Base-by-base conservation (phyloP, 495 filamentous ascomycete species). In the Bombardia bombarda region DNA sequence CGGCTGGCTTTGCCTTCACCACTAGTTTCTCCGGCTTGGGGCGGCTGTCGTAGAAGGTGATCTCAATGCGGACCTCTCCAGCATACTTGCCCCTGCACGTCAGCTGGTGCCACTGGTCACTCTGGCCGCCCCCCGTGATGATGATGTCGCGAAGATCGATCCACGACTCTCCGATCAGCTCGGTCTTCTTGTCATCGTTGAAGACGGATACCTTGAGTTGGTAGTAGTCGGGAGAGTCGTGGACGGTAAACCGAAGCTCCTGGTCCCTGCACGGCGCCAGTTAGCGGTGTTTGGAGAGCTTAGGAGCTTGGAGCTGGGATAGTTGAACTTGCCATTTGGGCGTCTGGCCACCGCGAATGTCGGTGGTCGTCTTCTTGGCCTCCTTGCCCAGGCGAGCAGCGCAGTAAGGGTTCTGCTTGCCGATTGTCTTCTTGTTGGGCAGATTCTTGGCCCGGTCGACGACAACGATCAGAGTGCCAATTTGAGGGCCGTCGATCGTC, bases 391-490 rank as follows among this genome's bases (percentile, higher is more conserved):
- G 65, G 33, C 92, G 75, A 26, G 86, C 88, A 35, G 93, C 90
- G 65, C 89, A 95, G 59, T 96, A 99, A 6, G 93, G 90, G 60
- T 96, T 88, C 67, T 99, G 92, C 68, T 99, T 99, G 42, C 93
- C 90, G 73, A 97, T 94, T 2, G 87, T 87, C 70, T 90, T 90
- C 47, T 87, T 70, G 62, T 97, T 99, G 31, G 93, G 92, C 42
- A 99, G 70, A 59, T 99, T 99, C 75, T 93, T 97, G 40, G 84
- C 87, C 35, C 86, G 77, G 63, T 99, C 93, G 48, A 99, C 74
- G 47, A 99, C 80, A 30, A 88, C 74, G 34, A 99, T 87, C 50
- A 99, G 70, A 0, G 88, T 96, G 30, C 92, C 92, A 59, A 97
- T 95, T 31, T 88, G 78, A 3, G 92, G 92, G 1, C 92, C 92